Percentiles rank a stretch among this genome's conserved stretches.
Evolutionary conservation across 495 filamentous ascomycete genomes (phyloP).

Genomic region (Penicillium canescens): DNA sequence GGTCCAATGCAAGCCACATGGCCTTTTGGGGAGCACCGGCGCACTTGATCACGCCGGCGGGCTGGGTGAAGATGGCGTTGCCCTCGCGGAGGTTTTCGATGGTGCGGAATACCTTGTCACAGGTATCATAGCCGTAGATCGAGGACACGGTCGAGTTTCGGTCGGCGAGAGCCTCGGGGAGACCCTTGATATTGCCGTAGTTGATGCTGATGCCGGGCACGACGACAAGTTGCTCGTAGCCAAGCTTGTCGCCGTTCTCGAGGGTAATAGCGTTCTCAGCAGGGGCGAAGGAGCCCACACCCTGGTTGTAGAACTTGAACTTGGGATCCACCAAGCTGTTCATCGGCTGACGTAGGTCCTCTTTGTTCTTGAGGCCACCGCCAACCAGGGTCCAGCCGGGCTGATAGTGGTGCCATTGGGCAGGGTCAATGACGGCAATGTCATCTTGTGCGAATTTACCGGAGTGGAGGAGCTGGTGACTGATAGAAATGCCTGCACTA

Average conservation of each 20-base stretch:
- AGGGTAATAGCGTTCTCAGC: constrained; percentile 60
- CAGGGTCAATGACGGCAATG: constrained; percentile 66
- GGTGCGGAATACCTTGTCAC: constrained; percentile 57
- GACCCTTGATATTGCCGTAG: constrained; percentile 55
- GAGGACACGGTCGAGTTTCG: constrained; percentile 58
- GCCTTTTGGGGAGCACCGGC: constrained; percentile 70
- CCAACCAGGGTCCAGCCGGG: constrained; percentile 72
- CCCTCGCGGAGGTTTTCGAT: constrained; percentile 57
- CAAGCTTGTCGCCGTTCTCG: constrained; percentile 55
- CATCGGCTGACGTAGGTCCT: constrained; percentile 54
- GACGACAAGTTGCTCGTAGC: constrained; percentile 66
- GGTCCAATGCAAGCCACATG: constrained; percentile 69
- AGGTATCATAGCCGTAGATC: constrained; percentile 63
- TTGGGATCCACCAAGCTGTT: constrained; percentile 56
- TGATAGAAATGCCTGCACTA: constrained; percentile 60
- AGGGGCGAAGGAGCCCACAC: constrained; percentile 54
- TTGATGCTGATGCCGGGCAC: constrained; percentile 62
- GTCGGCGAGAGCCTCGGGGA: constrained; percentile 60
- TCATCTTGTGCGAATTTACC: constrained; percentile 58
- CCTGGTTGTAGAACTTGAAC: constrained; percentile 59
- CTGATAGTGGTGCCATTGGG: constrained; percentile 68
- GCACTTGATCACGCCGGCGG: constrained; percentile 65
- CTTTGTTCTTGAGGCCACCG: constrained; percentile 60
- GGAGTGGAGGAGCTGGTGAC: constrained; percentile 60
- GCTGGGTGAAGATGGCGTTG: constrained; percentile 68